phyloP scores from a whole-genome alignment of 2,329 filamentous ascomycete species.

The Aphanocladium album region DNA sequence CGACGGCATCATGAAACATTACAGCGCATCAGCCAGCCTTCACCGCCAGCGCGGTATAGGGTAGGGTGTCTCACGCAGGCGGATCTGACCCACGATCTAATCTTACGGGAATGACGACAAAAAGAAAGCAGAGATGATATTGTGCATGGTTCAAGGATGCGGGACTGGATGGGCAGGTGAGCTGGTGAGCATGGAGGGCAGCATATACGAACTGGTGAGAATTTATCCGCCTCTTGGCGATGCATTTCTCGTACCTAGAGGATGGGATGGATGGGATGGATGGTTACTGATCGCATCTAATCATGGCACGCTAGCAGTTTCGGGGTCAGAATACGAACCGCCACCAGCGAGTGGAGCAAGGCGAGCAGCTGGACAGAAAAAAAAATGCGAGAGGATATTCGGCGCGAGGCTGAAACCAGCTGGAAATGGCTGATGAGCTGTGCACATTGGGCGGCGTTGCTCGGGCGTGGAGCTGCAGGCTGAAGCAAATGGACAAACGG shows the following conservation, averaged over 20 bases:
- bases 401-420: constrained; percentile 3
- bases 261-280: too few relatives aligned
- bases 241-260: background rate
- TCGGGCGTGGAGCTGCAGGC: background rate
- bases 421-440: background rate
- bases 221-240: background rate
- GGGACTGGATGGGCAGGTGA: too few relatives aligned
- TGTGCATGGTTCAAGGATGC: background rate
- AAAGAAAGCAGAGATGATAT: background rate
- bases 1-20: background rate
- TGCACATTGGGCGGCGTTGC: background rate
- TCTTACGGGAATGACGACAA: background rate
- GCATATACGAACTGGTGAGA: too few relatives aligned
- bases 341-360: background rate
- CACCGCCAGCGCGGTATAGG: constrained; percentile 3
- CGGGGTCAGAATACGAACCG: constrained; percentile 1
- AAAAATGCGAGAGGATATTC: background rate
- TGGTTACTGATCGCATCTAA: constrained; percentile 1
- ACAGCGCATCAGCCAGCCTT: background rate
- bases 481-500: constrained; percentile 2
- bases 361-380: constrained; percentile 7
- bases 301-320: constrained; percentile 3
- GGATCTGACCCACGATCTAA: constrained; percentile 1
- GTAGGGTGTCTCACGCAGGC: background rate
- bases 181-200: too few relatives aligned